These are phyloP conservation scores for Hydnomerulius pinastri DNA, from an alignment of 768 basidiomycete species.

Conservation along the genomic window DNA sequence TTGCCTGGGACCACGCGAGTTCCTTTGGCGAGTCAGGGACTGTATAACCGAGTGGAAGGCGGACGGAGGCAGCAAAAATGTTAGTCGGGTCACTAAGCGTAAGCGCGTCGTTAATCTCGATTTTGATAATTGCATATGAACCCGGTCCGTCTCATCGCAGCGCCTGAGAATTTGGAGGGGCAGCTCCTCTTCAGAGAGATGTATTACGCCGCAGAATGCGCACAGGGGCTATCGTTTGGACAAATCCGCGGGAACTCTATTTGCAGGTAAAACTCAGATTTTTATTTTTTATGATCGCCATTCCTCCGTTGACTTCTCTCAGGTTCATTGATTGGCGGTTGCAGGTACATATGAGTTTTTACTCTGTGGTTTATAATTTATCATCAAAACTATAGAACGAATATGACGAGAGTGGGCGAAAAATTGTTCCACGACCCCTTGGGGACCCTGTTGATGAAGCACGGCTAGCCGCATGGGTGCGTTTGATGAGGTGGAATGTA, in stretches of 20 bases:
- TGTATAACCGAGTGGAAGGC: slow-evolving; percentile 6
- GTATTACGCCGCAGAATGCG: slow-evolving; percentile 6
- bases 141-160: not conserved
- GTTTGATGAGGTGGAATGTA: too few relatives aligned
- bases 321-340: slow-evolving; percentile 7
- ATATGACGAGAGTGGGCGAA: slow-evolving; percentile 5
- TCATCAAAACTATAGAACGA: not conserved
- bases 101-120: slow-evolving; percentile 6
- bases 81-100: slow-evolving; percentile 8
- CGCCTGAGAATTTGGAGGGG: slow-evolving; percentile 11
- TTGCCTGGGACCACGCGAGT: slow-evolving; percentile 20
- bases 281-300: not conserved
- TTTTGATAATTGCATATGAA: not conserved
- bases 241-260: slow-evolving; percentile 25
- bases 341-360: slow-evolving; percentile 8
- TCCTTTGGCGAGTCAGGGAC: slow-evolving; percentile 15
- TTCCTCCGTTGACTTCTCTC: not conserved
- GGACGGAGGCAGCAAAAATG: slow-evolving; percentile 1
- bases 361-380: not conserved
- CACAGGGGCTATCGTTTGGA: slow-evolving; percentile 7
- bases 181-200: slow-evolving; percentile 7
- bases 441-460: slow-evolving; percentile 14
- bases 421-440: slow-evolving; percentile 18
- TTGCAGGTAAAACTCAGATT: slow-evolving; percentile 7
- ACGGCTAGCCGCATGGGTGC: slow-evolving; percentile 7